Evolutionary conservation across 306 rosid genomes (phyloP).

Genomic region (Dryas drummondii): DNA sequence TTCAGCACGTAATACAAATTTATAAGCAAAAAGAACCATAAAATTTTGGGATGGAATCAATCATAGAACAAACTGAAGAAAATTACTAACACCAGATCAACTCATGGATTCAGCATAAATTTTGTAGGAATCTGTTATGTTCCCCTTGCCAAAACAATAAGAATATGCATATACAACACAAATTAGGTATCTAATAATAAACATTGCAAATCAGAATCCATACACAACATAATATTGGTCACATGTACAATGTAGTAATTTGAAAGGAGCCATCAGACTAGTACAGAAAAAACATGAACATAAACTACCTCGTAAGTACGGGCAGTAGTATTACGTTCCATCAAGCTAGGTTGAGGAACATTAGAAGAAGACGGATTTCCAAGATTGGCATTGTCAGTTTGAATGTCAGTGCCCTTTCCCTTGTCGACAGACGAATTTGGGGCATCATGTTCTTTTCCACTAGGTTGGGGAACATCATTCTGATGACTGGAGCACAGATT

Average conservation of each 20-base stretch:
- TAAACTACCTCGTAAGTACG: conserved; percentile 52
- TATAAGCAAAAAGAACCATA: conserved; percentile 10
- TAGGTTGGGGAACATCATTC: conserved; percentile 34
- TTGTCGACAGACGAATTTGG: conserved; percentile 31
- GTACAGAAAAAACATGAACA: conserved; percentile 18
- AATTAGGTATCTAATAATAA: background rate
- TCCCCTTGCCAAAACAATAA: background rate
- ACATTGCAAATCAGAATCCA: too few relatives aligned
- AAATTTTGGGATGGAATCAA: background rate
- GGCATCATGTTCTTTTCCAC: conserved; percentile 16
- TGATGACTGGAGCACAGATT: conserved; percentile 28
- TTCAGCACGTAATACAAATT: conserved; percentile 5
- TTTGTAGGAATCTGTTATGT: background rate
- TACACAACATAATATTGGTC: too few relatives aligned
- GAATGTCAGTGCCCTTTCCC: conserved; percentile 29
- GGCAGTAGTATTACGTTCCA: conserved; percentile 59
- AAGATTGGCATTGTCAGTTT: conserved; percentile 27
- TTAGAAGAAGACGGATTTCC: conserved; percentile 31
- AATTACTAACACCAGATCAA: background rate
- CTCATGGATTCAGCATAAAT: background rate
- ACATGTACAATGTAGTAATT: too few relatives aligned
- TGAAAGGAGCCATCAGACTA: background rate
- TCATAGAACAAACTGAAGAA: background rate
- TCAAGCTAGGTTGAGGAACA: conserved; percentile 39
- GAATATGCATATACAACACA: background rate